phyloP scores from a whole-genome alignment of 208 protist genomes.

The Ichthyophonus hoferi region DNA sequence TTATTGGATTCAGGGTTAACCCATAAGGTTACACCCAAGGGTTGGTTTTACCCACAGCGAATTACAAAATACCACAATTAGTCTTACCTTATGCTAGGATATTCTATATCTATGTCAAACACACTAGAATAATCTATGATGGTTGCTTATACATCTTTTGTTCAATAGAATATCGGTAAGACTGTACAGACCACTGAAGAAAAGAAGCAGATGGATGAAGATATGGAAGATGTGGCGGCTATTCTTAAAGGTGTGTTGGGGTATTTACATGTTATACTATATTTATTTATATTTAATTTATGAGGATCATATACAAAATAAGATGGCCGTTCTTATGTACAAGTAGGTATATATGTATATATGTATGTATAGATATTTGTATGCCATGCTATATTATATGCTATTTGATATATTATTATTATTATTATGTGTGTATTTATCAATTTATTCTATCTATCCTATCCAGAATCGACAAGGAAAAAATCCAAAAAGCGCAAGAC shows the following conservation, averaged over 20 bases:
- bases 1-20: no score
- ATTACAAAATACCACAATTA: no score
- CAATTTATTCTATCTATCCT: not conserved
- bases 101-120: not conserved
- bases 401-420: no score
- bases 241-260: not conserved
- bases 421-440: constrained; percentile 1
- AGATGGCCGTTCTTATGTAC: no score
- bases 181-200: not conserved
- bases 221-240: not conserved
- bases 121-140: not conserved
- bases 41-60: no score
- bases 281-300: not conserved
- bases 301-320: no score
- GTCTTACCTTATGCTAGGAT: not conserved
- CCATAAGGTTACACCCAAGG: no score
- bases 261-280: not conserved
- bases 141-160: not conserved
- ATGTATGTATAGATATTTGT: not conserved
- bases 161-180: not conserved
- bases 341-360: not conserved
- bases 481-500: not conserved
- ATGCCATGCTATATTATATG: no score
- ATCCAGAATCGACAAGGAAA: not conserved
- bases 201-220: not conserved